Evolutionary conservation across 257 asterid species (phyloP), one percentile per base, ranked within the genome.

Genomic region (Fraxinus cuspidata): DNA sequence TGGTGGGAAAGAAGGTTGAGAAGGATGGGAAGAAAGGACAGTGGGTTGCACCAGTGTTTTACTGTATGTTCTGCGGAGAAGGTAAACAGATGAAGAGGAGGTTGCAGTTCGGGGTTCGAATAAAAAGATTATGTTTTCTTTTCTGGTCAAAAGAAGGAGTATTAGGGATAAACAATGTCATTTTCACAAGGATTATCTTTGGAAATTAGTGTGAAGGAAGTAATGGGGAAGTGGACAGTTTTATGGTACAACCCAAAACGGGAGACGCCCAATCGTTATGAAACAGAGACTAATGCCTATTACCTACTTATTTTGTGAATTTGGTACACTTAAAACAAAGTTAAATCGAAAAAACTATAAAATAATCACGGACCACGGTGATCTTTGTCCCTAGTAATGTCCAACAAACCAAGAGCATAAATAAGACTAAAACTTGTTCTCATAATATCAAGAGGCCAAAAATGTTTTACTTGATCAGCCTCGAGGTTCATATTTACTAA

Each of bases 381-480:
- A 73, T 21, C 67, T 70, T 70, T 19, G 25, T 58, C 74, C 56
- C 32, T 49, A 13, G 67, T 25, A 76, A 29, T 68, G 76, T 21
- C 73, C 67, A 27, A 76, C 21, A 72, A 51, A 53, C 37, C 21
- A 47, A 21, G 56, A 71, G 34, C 37, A 71, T 35, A 58, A 34
- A 58, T 2, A 74, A 47, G 56, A 47, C 16, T 47, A 47, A 47
- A 4, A 47, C 56, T 47, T 15, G 56, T 18, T 47, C 1, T 9
- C 68, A 18, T 21, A 72, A 67, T 40, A 28, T 3, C 18, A 42
- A 25, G 53, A 35, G 18, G 69, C 37, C 28, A 74, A 37, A n/a
- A n/a, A n/a, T 51, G 34, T 68, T 69, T 32, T 70, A 29, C 51
- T 21, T 63, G 34, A 65, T 13, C 9, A n/a, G 49, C 49, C 66